phyloP scores from a whole-genome alignment of 176 grass and related monocot species.

The Eremochloa ophiuroides region DNA sequence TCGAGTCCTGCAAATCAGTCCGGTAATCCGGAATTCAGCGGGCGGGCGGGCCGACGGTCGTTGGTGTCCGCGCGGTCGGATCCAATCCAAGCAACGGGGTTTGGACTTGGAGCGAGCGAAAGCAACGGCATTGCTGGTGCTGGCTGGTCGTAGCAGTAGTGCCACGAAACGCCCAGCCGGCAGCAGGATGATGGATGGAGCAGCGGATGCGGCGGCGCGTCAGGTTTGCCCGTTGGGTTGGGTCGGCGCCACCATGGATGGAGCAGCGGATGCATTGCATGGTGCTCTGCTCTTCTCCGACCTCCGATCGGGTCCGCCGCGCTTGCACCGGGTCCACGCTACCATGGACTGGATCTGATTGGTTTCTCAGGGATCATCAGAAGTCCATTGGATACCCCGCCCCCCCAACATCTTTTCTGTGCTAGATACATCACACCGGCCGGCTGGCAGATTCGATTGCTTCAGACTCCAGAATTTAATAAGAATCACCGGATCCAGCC shows the following conservation, averaged over 20 bases:
- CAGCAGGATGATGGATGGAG: not conserved
- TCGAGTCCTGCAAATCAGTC: too few relatives aligned
- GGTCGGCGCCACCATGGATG: too few relatives aligned
- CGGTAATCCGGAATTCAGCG: too few relatives aligned
- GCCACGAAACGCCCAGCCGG: not conserved
- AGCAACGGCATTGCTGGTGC: not conserved
- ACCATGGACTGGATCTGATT: too few relatives aligned
- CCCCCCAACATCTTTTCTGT: too few relatives aligned
- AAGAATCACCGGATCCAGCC: not conserved
- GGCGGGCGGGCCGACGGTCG: not conserved
- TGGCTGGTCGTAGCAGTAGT: not conserved
- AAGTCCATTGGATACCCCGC: too few relatives aligned
- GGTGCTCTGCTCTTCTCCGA: too few relatives aligned
- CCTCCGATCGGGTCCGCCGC: too few relatives aligned
- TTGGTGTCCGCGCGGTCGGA: not conserved
- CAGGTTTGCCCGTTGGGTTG: not conserved
- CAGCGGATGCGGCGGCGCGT: not conserved
- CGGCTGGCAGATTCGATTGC: not conserved
- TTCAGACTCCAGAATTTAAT: not conserved
- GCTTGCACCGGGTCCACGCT: too few relatives aligned
- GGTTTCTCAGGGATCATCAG: too few relatives aligned
- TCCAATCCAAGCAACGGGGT: not conserved
- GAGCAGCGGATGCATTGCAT: too few relatives aligned
- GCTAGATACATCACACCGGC: too few relatives aligned
- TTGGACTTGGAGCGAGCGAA: not conserved